Base-by-base conservation (phyloP, 2,329 filamentous ascomycete genomes). In the Penicillium hordei region DNA sequence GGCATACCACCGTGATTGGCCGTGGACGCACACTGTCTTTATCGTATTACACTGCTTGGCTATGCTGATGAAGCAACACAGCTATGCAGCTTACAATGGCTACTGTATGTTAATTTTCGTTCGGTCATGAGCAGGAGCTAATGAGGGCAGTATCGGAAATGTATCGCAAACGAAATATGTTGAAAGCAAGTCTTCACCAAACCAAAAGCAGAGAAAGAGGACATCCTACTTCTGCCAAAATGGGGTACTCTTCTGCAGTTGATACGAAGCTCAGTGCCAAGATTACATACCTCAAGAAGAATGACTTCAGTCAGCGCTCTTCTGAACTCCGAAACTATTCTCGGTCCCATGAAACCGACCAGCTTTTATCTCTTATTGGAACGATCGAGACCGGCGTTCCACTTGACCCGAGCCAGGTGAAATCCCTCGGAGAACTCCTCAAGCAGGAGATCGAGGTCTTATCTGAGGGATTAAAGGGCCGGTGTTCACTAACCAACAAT, bases 11-110 rank as follows among this genome's bases (percentile, higher is more conserved):
- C 82, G 89, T 5, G 84, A 91, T 50, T 93, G 89, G 90, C 88
- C 89, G 1, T 93, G 90, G 90, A 90, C 89, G 15, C 89, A 91
- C 67, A 90, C 88, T 1, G 87, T 91, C 19, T 91, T 89, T 71
- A 89, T 90, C 43, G 61, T 66, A 10, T 77, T 93, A 19, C 89
- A 93, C 68, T 86, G 86, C 15, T 76, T 93, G 55, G 84, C 89
- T 3, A 88, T 92, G 81, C 71, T 93, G 25, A 93, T 93, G 90
- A 93, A 93, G 77, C 89, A 91, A 73, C 90, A 66, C 33, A 65
- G 62, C 19, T 92, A 90, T 68, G 82, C 87, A 5, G 91, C 90
- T 64, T 92, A 91, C 73, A 93, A 92, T 65, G 89, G 90, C 7
- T 83, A 92, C 61, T 77, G 76, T 78, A 70, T 65, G 76, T 68